Conservation (phyloP, 441 rosid genomes). For the Arabidopsis lyrata region DNA sequence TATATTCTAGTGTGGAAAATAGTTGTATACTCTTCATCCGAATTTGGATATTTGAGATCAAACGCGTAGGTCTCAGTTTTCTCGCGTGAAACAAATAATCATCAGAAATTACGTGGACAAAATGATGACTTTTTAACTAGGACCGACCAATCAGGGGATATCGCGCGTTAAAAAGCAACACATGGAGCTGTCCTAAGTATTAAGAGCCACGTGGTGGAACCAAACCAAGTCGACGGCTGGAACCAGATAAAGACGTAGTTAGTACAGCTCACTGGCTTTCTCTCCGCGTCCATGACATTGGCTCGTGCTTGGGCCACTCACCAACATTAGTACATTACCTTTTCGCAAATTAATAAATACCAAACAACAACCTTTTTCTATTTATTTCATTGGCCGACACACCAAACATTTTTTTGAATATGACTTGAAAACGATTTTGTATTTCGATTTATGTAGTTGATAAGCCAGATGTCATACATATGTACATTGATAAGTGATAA, state of each 20-base stretch:
- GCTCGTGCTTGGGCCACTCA: slow-evolving; percentile 28
- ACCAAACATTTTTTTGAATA: neutral
- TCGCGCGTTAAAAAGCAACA: slow-evolving; percentile 20
- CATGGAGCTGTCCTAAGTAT: slow-evolving; percentile 14
- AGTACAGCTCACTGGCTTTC: slow-evolving; percentile 33
- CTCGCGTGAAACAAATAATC: slow-evolving; percentile 30
- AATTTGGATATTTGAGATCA: neutral
- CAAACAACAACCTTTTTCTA: no score
- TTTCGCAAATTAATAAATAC: neutral
- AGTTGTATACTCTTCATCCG: no score
- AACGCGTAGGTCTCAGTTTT: neutral
- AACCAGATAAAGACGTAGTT: slow-evolving; percentile 32
- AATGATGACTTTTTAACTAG: slow-evolving; percentile 10
- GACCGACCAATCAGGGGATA: slow-evolving; percentile 29
- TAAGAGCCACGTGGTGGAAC: slow-evolving; percentile 33
- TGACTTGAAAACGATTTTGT: neutral
- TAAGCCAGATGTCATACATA: neutral
- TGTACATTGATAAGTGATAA: neutral
- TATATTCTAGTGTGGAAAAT: no score
- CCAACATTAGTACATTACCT: neutral
- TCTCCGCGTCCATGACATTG: neutral
- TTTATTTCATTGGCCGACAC: slow-evolving; percentile 16
- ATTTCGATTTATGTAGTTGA: neutral
- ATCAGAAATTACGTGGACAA: slow-evolving; percentile 14
- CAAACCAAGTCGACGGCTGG: slow-evolving; percentile 40